Percentiles rank a stretch among this genome's conserved stretches.
phyloP scores from a whole-genome alignment of 2,329 filamentous ascomycete genomes.

The Zymoseptoria brevis region DNA sequence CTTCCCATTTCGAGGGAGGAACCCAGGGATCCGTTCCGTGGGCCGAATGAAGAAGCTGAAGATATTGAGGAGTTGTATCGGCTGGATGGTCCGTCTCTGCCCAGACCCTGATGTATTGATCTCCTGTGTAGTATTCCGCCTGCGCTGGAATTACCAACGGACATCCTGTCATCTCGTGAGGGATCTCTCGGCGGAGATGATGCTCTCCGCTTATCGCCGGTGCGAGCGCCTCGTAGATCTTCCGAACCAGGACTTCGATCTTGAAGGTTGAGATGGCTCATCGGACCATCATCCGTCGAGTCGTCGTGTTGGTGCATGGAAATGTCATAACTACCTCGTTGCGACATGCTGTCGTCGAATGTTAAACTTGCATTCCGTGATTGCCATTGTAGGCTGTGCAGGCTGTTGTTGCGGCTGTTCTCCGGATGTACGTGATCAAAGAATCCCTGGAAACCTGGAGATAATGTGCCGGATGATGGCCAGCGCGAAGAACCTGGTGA shows the following conservation, averaged over 20 bases:
- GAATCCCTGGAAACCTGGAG: constrained; percentile 39
- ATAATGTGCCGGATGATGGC: constrained; percentile 37
- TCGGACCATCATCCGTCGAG: constrained; percentile 47
- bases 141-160: constrained; percentile 36
- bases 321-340: constrained; percentile 57
- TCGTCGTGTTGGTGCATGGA: constrained; percentile 45
- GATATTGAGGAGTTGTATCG: constrained; percentile 56
- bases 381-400: neutral
- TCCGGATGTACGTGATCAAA: constrained; percentile 20
- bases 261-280: constrained; percentile 47
- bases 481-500: constrained; percentile 31
- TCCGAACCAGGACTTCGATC: constrained; percentile 43
- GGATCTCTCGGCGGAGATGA: constrained; percentile 55
- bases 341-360: constrained; percentile 42
- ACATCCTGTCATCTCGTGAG: constrained; percentile 39
- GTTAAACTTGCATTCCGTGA: constrained; percentile 35
- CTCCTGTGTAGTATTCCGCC: constrained; percentile 47
- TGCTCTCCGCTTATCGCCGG: constrained; percentile 56
- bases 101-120: constrained; percentile 49
- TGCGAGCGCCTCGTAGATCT: constrained; percentile 36
- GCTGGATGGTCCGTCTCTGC: constrained; percentile 45
- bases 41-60: constrained; percentile 55
- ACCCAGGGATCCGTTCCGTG: constrained; percentile 54
- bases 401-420: neutral
- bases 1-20: constrained; percentile 52